Evolutionary conservation across 2,329 filamentous ascomycete species (phyloP), one percentile per base, ranked within the genome.

Genomic region (Alternaria longipes): DNA sequence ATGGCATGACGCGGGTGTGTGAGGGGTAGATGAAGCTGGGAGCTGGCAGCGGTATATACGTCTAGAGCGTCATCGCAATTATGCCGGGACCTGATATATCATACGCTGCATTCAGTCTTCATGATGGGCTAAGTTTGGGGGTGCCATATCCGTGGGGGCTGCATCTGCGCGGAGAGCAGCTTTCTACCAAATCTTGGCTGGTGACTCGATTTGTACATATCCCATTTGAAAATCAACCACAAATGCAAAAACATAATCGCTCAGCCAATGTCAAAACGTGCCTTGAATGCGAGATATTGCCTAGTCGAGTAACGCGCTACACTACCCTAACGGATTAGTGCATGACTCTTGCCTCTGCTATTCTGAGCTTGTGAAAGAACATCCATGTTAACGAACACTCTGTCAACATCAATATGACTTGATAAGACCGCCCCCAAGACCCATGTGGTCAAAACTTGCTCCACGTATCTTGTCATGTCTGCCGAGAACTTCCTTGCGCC

Each of bases 171-270:
- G 40, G 57, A 56, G 64, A 66, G 60, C 65, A 68, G 62, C 69
- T 66, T 63, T 67, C 64, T 64, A 66, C 56, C 69, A 65, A 60
- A 61, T 67, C 69, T 59, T 68, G 71, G 72, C 62, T 52, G 71
- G 69, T 71, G 70, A 73, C 71, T 75, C 73, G 61, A 59, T 60
- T 50, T 76, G 71, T 74, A 72, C 62, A 76, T 69, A 75, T 63
- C 68, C 67, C 69, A 65, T 66, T 56, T 14, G 36, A 49, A 62
- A 63, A 60, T 34, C 45, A 50, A 46, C 56, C 53, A 65, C 52
- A 67, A 65, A 50, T 49, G 24, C 46, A 60, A 50, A 59, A 59
- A 44, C 44, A 24, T 28, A 5, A 47, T 28, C 18, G 40, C 40
- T 20, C 30, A 18, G 24, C 32, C 36, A 18, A 26, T 18, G 16